These are phyloP conservation scores for Tulasnella sp. DNA, from an alignment of 768 basidiomycete genomes.

Conservation along the genomic window DNA sequence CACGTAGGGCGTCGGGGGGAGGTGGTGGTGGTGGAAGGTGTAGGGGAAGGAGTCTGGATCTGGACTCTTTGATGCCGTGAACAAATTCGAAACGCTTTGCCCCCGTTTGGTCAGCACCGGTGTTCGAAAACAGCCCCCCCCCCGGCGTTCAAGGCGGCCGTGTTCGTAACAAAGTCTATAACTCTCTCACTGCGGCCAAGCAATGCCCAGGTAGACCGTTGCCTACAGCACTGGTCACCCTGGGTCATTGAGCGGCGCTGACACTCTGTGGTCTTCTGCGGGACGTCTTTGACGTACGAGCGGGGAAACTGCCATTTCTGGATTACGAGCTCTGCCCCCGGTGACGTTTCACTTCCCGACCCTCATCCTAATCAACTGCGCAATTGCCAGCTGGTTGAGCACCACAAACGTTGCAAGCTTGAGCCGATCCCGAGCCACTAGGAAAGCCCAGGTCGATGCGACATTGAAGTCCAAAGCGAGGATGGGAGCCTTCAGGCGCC, in stretches of 20 bases:
- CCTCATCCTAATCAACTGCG: background rate
- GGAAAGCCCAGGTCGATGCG: background rate
- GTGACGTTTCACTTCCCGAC: background rate
- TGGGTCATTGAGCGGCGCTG: background rate
- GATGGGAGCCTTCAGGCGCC: too few species aligned
- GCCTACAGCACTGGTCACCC: background rate
- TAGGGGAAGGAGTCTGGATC: background rate
- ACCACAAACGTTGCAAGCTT: background rate
- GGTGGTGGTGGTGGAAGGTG: background rate
- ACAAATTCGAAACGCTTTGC: slow-evolving; percentile 17
- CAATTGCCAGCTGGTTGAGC: background rate
- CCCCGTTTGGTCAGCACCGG: slow-evolving; percentile 7
- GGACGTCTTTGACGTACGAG: background rate
- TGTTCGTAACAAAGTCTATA: background rate
- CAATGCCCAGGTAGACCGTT: background rate
- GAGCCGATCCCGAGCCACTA: background rate
- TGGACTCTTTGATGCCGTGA: background rate
- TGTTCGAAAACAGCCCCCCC: slow-evolving; percentile 5
- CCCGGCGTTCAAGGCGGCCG: slow-evolving; percentile 10
- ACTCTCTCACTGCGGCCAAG: background rate
- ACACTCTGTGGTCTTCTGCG: background rate
- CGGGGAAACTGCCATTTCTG: background rate
- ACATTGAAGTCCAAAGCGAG: too few species aligned
- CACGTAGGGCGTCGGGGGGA: slow-evolving; percentile 10
- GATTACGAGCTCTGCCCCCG: background rate